Conservation (phyloP, 2,329 filamentous ascomycete genomes). For the Botrytis byssoidea region DNA sequence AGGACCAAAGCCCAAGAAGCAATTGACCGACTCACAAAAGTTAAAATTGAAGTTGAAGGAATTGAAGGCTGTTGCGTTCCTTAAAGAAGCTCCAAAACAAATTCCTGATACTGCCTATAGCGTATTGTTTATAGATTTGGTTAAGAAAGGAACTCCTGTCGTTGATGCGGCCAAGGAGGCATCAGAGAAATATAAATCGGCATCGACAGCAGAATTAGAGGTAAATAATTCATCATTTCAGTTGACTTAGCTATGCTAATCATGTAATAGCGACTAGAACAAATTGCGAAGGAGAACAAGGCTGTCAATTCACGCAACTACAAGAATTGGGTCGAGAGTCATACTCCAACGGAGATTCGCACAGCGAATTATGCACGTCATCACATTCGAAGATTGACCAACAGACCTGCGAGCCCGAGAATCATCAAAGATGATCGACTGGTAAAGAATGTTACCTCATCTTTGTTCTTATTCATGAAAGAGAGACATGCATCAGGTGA, state of each 20-base stretch:
- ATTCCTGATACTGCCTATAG: conserved; percentile 7
- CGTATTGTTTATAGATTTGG: conserved; percentile 33
- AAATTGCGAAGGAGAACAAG: conserved; percentile 48
- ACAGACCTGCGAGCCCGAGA: background rate
- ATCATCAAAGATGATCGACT: conserved; percentile 53
- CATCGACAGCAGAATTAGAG: conserved; percentile 40
- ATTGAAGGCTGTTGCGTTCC: background rate
- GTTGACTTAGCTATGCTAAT: conserved; percentile 37
- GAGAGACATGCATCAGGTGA: conserved; percentile 50
- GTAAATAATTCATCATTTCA: conserved; percentile 33
- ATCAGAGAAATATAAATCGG: conserved; percentile 38
- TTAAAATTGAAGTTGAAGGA: conserved; percentile 5
- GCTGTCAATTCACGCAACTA: conserved; percentile 46
- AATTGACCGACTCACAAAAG: conserved; percentile 21
- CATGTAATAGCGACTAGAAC: conserved; percentile 47
- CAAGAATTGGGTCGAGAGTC: conserved; percentile 52
- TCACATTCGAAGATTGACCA: conserved; percentile 27
- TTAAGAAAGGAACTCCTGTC: conserved; percentile 30
- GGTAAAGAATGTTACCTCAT: conserved; percentile 44
- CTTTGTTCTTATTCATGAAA: conserved; percentile 46
- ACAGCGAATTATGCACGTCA: conserved; percentile 58
- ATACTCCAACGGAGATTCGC: conserved; percentile 57
- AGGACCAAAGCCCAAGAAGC: conserved; percentile 32
- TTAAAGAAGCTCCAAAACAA: conserved; percentile 6
- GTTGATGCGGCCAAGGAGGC: conserved; percentile 21